Evolutionary conservation across 2,329 filamentous ascomycete species (phyloP), one percentile per base, ranked within the genome.

Genomic region (Spiromastix sp.): DNA sequence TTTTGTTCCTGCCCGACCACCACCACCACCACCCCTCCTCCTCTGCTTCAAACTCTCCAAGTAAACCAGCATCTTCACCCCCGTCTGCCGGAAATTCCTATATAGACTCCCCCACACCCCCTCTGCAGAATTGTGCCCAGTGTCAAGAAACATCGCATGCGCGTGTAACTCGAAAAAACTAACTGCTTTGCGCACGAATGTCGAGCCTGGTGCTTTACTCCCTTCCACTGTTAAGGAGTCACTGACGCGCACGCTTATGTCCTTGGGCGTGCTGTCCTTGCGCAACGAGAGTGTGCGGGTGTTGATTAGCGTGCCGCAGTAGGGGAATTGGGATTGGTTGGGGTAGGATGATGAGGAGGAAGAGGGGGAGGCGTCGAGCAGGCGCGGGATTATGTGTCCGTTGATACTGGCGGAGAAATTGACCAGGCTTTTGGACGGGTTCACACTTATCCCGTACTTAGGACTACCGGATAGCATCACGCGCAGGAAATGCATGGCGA

Each of bases 291-390:
- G 64, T 0, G 81, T 86, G 34, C 61, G 62, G 12, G 77, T 83
- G 51, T 94, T 67, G 47, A 98, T 85, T 11, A 76, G 57, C 27
- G 76, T 74, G 25, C 91, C 91, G 51, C 91, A 96, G 57, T 94
- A 98, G 0, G 89, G 85, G 54, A 98, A 96, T 16, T 54, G 43
- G 13, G 22, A 17, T 3, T 13, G n/a, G n/a, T 25, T 10, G n/a
- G 52, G 51, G n/a, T n/a, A n/a, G n/a, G n/a, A n/a, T n/a, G n/a
- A n/a, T n/a, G n/a, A n/a, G n/a, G n/a, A n/a, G n/a, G n/a, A n/a
- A n/a, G n/a, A n/a, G n/a, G n/a, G n/a, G 5, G 42, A 48, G 2
- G 54, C 54, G 40, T 61, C 64, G 44, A 56, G 48, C 25, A 74
- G 49, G 25, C 69, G 66, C 3, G 67, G 63, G 25, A 83, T 68